These are phyloP conservation scores for Voacanga thouarsii DNA, from an alignment of 257 asterid genomes.

Conservation along the genomic window DNA sequence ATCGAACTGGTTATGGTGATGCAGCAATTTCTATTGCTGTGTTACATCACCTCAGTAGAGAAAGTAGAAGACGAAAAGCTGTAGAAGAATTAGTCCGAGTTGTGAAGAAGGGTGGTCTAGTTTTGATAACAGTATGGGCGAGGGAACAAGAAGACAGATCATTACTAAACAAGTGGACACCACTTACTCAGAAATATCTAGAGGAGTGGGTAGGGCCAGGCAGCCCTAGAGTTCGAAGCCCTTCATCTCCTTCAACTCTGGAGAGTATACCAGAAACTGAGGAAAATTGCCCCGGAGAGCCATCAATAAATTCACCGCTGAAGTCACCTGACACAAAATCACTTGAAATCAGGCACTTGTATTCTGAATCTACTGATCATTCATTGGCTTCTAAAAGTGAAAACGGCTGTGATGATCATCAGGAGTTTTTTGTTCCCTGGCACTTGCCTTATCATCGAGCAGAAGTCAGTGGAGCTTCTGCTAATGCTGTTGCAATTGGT, in stretches of 20 bases:
- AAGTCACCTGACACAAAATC: slow-evolving; percentile 23
- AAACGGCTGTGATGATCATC: slow-evolving; percentile 41
- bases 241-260: slow-evolving; percentile 46
- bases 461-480: slow-evolving; percentile 89
- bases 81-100: slow-evolving; percentile 82
- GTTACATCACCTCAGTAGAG: slow-evolving; percentile 91
- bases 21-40: slow-evolving; percentile 98
- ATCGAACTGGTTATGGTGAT: slow-evolving; percentile 77
- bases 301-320: slow-evolving; percentile 9
- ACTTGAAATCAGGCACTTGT: slow-evolving; percentile 16
- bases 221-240: slow-evolving; percentile 60
- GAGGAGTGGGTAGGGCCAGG: slow-evolving; percentile 94
- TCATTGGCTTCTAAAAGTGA: slow-evolving; percentile 24
- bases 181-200: slow-evolving; percentile 64
- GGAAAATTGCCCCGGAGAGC: slow-evolving; percentile 41
- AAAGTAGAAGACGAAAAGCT: slow-evolving; percentile 76
- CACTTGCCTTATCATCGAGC: slow-evolving; percentile 97
- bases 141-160: slow-evolving; percentile 85
- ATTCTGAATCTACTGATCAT: slow-evolving; percentile 18
- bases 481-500: slow-evolving; percentile 73
- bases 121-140: slow-evolving; percentile 97
- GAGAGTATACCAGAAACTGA: slow-evolving; percentile 79
- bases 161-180: slow-evolving; percentile 87
- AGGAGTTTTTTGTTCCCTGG: slow-evolving; percentile 97
- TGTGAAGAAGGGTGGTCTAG: slow-evolving; percentile 72